Percentiles rank a stretch among this genome's conserved stretches.
Evolutionary conservation across 129 eudicot genomes (phyloP).

Genomic region (Logfia minima): DNA sequence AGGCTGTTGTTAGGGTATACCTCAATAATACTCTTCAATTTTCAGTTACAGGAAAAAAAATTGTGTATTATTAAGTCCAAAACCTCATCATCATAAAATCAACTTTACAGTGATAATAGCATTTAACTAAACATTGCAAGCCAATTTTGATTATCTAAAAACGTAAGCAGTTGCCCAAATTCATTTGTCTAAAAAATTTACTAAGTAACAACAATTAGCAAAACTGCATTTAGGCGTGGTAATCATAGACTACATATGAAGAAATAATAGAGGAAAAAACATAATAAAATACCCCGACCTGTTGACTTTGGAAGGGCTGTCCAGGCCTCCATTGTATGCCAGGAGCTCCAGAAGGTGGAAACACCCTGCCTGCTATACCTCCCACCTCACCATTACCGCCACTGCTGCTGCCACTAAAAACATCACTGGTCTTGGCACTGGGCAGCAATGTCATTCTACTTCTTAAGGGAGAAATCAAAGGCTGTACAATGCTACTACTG

Average conservation of each 20-base stretch:
- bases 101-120: no score
- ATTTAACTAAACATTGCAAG: no score
- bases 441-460: constrained; percentile 55
- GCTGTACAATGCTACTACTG: constrained; percentile 53
- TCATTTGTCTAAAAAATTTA: not conserved
- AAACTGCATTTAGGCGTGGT: not conserved
- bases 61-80: no score
- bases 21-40: no score
- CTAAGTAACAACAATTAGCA: not conserved
- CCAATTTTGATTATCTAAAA: constrained; percentile 40
- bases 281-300: constrained; percentile 51
- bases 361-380: constrained; percentile 49
- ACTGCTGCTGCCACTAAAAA: constrained; percentile 35
- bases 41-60: no score
- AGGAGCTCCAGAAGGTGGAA: constrained; percentile 56
- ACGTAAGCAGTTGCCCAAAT: no score
- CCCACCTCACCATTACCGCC: constrained; percentile 52
- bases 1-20: no score
- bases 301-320: constrained; percentile 66
- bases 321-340: constrained; percentile 94
- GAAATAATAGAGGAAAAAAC: constrained; percentile 18
- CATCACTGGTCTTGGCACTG: constrained; percentile 48
- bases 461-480: constrained; percentile 45
- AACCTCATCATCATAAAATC: no score
- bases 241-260: not conserved